Evolutionary conservation across 139 green algal genomes (phyloP).

Genomic region (Spirogloea muscicola): DNA sequence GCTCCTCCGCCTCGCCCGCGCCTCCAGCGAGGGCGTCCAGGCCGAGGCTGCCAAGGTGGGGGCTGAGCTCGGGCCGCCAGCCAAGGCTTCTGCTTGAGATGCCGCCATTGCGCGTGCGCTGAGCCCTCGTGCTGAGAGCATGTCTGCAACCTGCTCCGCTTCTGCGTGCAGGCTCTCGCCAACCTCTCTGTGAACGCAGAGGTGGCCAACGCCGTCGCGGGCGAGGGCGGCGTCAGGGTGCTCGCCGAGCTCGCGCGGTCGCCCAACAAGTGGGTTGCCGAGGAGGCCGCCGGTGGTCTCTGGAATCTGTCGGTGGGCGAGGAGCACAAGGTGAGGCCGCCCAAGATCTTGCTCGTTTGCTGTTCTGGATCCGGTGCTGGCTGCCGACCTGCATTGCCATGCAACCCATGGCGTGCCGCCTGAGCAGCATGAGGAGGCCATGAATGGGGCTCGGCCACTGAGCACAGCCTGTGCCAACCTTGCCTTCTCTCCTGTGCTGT

Average conservation of each 20-base stretch:
- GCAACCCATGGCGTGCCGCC: no score
- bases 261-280: constrained; percentile 22
- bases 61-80: not conserved
- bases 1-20: not conserved
- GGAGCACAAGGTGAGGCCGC: constrained; percentile 25
- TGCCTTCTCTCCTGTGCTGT: no score
- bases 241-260: constrained; percentile 4
- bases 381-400: no score
- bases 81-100: not conserved
- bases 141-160: not conserved
- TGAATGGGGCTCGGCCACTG: no score
- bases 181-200: constrained; percentile 24
- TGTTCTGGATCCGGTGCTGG: not conserved
- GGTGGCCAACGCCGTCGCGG: constrained; percentile 9
- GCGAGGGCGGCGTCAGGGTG: constrained; percentile 12
- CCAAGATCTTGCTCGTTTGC: not conserved
- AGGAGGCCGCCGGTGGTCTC: constrained; percentile 32
- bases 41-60: not conserved
- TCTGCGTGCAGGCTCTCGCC: constrained; percentile 21
- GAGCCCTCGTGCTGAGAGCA: not conserved
- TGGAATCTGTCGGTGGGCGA: constrained; percentile 41
- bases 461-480: no score
- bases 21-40: not conserved
- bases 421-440: no score
- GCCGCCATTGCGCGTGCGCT: not conserved